Evolutionary conservation across 768 basidiomycete species (phyloP).

Genomic region (Tephrocybe rancida): DNA sequence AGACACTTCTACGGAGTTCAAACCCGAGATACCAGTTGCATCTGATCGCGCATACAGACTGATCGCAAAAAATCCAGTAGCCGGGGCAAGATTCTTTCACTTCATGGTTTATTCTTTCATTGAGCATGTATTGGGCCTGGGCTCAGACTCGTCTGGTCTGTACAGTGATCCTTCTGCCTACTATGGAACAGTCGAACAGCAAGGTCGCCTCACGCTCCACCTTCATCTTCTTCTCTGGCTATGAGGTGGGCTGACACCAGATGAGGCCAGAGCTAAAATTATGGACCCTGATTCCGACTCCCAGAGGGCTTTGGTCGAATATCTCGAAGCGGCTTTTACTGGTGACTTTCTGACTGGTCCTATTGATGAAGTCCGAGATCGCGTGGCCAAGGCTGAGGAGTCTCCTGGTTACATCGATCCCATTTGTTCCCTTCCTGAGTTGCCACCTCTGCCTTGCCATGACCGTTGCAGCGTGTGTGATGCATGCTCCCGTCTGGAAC

Average conservation of each 20-base stretch:
- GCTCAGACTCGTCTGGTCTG: slow-evolving; percentile 19
- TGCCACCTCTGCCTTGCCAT: neutral
- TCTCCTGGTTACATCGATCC: neutral
- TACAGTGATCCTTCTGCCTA: slow-evolving; percentile 30
- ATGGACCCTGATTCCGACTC: slow-evolving; percentile 9
- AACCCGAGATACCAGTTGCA: slow-evolving; percentile 5
- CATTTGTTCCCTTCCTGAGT: neutral
- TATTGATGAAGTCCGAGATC: neutral
- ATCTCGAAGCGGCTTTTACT: neutral
- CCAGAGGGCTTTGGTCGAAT: slow-evolving; percentile 2
- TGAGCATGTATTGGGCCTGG: slow-evolving; percentile 23
- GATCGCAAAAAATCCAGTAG: slow-evolving; percentile 24
- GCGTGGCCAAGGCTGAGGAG: neutral
- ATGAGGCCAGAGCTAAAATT: slow-evolving; percentile 6
- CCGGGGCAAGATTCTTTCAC: slow-evolving; percentile 33
- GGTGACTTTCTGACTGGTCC: slow-evolving; percentile 9
- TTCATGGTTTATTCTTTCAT: slow-evolving; percentile 28
- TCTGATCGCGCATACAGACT: slow-evolving; percentile 2
- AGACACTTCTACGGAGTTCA: slow-evolving; percentile 19
- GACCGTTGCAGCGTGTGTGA: too few species aligned
- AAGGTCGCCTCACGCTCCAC: slow-evolving; percentile 30
- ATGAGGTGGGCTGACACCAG: slow-evolving; percentile 5
- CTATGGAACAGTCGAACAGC: slow-evolving; percentile 35
- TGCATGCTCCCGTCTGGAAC: too few species aligned
- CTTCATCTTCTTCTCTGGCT: slow-evolving; percentile 32